A percentile compares a stretch with the other conserved stretches of the same genome.
Evolutionary conservation across 257 asterid genomes (phyloP).

Genomic region (Solanum corneliomulleri): DNA sequence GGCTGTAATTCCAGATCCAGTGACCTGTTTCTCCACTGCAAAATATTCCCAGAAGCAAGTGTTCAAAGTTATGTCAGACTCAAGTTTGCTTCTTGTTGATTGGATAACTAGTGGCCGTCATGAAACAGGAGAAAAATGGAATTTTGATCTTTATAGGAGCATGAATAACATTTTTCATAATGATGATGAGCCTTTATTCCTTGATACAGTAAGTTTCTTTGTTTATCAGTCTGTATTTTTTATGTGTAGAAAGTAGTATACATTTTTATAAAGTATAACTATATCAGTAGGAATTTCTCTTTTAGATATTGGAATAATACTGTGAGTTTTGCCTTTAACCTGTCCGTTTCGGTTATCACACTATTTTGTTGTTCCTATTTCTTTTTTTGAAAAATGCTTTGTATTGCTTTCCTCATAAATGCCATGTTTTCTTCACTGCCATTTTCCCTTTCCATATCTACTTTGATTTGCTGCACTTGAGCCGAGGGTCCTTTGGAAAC

Average conservation of each 20-base stretch:
- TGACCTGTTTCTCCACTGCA: slow-evolving; percentile 92
- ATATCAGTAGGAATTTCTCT: neutral
- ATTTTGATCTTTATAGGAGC: slow-evolving; percentile 65
- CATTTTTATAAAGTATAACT: neutral
- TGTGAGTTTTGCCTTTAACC: neutral
- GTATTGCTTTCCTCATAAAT: neutral
- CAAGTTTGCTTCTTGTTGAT: slow-evolving; percentile 81
- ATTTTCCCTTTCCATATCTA: neutral
- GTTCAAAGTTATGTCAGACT: slow-evolving; percentile 43
- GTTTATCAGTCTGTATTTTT: neutral
- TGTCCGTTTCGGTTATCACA: neutral
- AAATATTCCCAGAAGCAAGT: slow-evolving; percentile 68
- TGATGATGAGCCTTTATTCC: slow-evolving; percentile 55
- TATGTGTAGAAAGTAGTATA: neutral
- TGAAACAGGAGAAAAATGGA: slow-evolving; percentile 91
- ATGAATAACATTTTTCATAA: slow-evolving; percentile 49
- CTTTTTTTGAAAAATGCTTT: neutral
- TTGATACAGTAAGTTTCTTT: slow-evolving; percentile 55
- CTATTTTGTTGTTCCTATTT: neutral
- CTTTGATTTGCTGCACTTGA: neutral
- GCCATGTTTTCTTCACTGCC: neutral
- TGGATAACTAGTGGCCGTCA: slow-evolving; percentile 98
- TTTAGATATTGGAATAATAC: neutral
- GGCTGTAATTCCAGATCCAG: slow-evolving; percentile 92
- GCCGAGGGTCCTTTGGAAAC: neutral